These are phyloP conservation scores for Juglanconis oblonga DNA, from an alignment of 2,329 filamentous ascomycete species.

Conservation along the genomic window DNA sequence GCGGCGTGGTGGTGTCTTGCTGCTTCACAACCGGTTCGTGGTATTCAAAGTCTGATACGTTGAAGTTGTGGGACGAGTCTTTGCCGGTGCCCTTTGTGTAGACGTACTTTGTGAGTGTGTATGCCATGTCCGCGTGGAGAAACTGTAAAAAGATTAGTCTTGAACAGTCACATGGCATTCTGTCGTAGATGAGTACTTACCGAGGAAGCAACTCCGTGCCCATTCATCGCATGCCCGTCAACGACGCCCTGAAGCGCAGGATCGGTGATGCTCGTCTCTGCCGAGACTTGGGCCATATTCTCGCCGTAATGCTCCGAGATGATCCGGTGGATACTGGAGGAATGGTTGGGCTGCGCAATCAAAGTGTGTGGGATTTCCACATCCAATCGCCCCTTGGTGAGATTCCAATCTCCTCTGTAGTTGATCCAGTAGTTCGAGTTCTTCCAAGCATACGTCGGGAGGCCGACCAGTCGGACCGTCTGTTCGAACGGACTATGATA, in stretches of 20 bases:
- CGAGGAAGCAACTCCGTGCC: neutral
- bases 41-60: neutral
- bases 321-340: neutral
- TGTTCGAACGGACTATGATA: constrained; percentile 3
- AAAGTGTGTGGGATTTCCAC: too few species aligned
- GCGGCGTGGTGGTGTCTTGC: neutral
- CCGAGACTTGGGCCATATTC: neutral
- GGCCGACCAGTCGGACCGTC: neutral
- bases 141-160: neutral
- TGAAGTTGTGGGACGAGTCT: neutral
- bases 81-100: neutral
- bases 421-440: neutral
- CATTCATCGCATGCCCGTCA: neutral
- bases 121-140: neutral
- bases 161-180: neutral
- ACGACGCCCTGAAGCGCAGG: neutral
- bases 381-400: neutral
- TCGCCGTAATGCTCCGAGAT: neutral
- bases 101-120: neutral
- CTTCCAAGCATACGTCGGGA: neutral
- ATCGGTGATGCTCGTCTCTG: neutral
- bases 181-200: neutral
- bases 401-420: neutral
- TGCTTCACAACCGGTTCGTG: neutral
- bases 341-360: neutral